These are phyloP conservation scores for Dryas alaskensis DNA, from an alignment of 306 rosid genomes.

Conservation along the genomic window DNA sequence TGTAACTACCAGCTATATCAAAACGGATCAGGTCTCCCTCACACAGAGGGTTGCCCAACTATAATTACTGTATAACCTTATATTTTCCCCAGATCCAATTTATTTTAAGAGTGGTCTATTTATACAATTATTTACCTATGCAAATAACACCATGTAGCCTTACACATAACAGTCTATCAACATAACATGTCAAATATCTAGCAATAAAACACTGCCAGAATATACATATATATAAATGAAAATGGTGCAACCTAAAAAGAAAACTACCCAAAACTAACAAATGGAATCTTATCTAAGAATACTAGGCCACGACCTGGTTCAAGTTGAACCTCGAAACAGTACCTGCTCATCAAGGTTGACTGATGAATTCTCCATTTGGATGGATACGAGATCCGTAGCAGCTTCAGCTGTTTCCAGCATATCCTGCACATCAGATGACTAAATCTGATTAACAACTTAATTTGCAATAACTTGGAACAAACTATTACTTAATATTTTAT, in stretches of 20 bases:
- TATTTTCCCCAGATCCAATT: neutral
- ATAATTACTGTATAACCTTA: neutral
- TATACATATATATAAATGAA: neutral
- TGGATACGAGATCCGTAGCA: conserved; percentile 34
- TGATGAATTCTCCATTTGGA: conserved; percentile 48
- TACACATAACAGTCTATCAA: no score
- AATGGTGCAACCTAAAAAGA: neutral
- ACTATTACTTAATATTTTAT: neutral
- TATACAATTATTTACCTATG: no score
- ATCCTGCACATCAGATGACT: conserved; percentile 40
- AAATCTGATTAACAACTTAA: conserved; percentile 7
- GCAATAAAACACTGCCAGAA: no score
- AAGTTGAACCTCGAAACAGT: conserved; percentile 10
- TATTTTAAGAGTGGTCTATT: neutral
- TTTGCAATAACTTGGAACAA: neutral
- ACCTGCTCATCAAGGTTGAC: conserved; percentile 56
- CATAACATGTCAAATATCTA: no score
- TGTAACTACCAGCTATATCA: neutral
- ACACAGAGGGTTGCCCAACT: neutral
- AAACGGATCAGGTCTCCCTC: no score
- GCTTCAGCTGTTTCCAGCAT: conserved; percentile 42
- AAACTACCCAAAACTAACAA: neutral
- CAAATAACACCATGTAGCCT: no score
- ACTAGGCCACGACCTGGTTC: neutral
- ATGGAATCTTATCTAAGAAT: neutral